phyloP scores from a whole-genome alignment of 1,284 basidiomycete genomes.

The Papiliotrema nemorosa region DNA sequence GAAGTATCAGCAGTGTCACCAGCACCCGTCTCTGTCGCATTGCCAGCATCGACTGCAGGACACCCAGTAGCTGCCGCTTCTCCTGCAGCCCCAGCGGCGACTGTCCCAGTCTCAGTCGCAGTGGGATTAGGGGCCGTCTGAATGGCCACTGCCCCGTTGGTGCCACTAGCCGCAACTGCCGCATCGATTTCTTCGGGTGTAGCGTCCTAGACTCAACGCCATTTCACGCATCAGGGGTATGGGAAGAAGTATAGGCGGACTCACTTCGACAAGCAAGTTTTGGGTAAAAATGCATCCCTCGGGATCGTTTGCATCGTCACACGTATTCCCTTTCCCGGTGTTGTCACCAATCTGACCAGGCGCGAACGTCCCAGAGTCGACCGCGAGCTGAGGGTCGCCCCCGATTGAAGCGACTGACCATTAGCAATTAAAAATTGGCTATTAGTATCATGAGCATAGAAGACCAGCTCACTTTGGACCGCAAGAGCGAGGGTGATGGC shows the following conservation, averaged over 20 bases:
- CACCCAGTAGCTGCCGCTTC: not conserved
- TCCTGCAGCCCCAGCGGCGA: not conserved
- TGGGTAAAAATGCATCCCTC: constrained; percentile 63
- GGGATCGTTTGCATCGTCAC: constrained; percentile 49
- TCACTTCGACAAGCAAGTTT: constrained; percentile 56
- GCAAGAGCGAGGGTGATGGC: constrained; percentile 23
- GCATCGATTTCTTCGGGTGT: constrained; percentile 52
- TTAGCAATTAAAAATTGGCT: too few relatives aligned
- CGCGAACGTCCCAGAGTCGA: constrained; percentile 63
- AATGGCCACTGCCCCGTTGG: constrained; percentile 1
- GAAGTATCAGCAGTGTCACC: constrained; percentile 10
- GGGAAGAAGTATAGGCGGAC: too few relatives aligned
- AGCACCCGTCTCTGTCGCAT: constrained; percentile 5
- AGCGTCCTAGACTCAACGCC: constrained; percentile 50
- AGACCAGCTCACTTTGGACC: constrained; percentile 14
- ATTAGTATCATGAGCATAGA: not conserved
- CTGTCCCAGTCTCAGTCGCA: too few relatives aligned
- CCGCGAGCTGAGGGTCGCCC: constrained; percentile 60
- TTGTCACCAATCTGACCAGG: constrained; percentile 57
- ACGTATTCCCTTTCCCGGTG: constrained; percentile 50
- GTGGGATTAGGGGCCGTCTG: too few relatives aligned
- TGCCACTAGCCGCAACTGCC: constrained; percentile 5
- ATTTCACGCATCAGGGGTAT: too few relatives aligned
- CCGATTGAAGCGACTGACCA: constrained; percentile 53
- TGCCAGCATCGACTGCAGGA: constrained; percentile 2